Evolutionary conservation across 2,329 filamentous ascomycete species (phyloP), one percentile per base, ranked within the genome.

Genomic region (Aspergillus calidoustus): DNA sequence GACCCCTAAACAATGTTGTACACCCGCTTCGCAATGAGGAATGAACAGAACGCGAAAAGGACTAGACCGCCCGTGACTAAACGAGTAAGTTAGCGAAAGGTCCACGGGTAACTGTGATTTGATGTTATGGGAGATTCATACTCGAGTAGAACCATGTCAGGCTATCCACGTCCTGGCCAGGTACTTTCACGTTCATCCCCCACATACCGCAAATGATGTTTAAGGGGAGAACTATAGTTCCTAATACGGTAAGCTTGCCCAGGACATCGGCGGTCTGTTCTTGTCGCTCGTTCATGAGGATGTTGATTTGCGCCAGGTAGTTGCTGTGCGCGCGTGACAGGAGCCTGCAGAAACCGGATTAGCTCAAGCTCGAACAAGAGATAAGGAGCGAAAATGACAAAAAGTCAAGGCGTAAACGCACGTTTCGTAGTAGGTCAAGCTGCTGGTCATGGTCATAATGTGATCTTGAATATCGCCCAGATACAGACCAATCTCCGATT

Each of bases 281-380:
- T 75, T 96, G 92, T 51, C 95, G 89, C 81, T 98, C 94, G 77
- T 97, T 97, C 94, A 98, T 98, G 72, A 93, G 89, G 71, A 98
- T 97, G 78, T 97, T 98, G 80, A 99, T 97, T 76, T 99, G 95
- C 0, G 95, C 95, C n/a, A 99, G 90, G 75, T 99, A 99, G 76
- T 98, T 99, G 73, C 88, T 91, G 73, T 99, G 95, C 13, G 93
- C 93, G 60, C 95, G 88, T 52, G 92, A 92, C 30, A 99, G 84
- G 54, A 99, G 91, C 72, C 92, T 95, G 67, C 3, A 57, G 17
- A 75, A 66, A 28, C 22, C 43, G 30, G n/a, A 28, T 63, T 47
- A 60, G 67, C 43, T 50, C 38, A 38, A 57, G 25, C 43, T 4
- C 9, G 56, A 11, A 17, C 25, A 34, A 34, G 23, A 43, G 15